Conservation (phyloP, 202 grass and related monocot species). For the Panicum hallii region DNA sequence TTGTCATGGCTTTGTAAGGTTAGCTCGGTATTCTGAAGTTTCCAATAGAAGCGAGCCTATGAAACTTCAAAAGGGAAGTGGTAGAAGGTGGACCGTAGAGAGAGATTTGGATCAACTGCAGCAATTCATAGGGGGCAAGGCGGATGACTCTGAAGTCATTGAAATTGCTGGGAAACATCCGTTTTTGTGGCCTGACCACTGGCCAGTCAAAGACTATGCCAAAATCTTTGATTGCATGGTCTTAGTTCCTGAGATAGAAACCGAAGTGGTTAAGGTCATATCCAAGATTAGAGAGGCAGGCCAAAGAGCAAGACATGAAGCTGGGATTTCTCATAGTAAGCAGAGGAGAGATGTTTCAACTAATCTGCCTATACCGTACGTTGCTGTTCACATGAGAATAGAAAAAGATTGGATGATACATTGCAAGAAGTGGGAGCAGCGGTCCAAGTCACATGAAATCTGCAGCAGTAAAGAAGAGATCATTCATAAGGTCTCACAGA, state of each 20-base stretch:
- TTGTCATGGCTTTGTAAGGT: constrained; percentile 76
- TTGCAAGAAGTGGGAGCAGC: constrained; percentile 96
- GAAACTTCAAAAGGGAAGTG: constrained; percentile 85
- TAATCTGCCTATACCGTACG: constrained; percentile 56
- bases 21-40: constrained; percentile 89
- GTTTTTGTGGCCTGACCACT: constrained; percentile 97
- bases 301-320: constrained; percentile 56
- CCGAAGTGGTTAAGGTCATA: constrained; percentile 79
- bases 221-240: constrained; percentile 84
- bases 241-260: constrained; percentile 81
- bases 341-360: constrained; percentile 23
- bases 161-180: constrained; percentile 83
- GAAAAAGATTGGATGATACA: constrained; percentile 99
- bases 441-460: constrained; percentile 70
- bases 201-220: constrained; percentile 85
- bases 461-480: constrained; percentile 97
- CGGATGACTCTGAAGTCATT: constrained; percentile 71
- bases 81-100: constrained; percentile 91
- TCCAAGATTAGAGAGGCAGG: constrained; percentile 85
- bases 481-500: constrained; percentile 82
- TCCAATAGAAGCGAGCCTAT: constrained; percentile 60
- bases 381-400: constrained; percentile 98
- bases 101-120: constrained; percentile 88
- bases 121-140: constrained; percentile 49
- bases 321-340: constrained; percentile 53